These are phyloP conservation scores for Vaucheria bursata DNA, from an alignment of 352 stramenopile genomes.

Conservation along the genomic window DNA sequence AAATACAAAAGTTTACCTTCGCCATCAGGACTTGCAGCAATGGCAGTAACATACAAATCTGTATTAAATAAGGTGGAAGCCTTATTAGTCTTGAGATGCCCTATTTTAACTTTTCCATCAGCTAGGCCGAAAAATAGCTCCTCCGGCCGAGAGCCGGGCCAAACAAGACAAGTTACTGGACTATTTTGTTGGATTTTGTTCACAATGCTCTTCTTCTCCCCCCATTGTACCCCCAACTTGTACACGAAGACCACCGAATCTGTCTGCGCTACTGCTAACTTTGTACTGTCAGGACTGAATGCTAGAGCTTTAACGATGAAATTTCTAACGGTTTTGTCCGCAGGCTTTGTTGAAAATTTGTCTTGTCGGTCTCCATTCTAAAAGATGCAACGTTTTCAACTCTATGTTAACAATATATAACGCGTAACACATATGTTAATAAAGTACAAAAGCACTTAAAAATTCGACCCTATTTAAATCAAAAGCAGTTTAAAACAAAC, in stretches of 20 bases:
- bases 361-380: constrained; percentile 77
- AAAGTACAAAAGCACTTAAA: no score
- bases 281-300: constrained; percentile 82
- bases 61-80: constrained; percentile 72
- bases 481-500: no score
- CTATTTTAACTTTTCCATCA: constrained; percentile 83
- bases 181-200: constrained; percentile 80
- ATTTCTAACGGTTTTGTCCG: constrained; percentile 83
- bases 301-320: constrained; percentile 78
- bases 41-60: constrained; percentile 65
- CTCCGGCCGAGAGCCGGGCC: constrained; percentile 75
- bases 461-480: no score
- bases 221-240: constrained; percentile 53
- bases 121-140: constrained; percentile 85
- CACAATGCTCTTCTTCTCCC: constrained; percentile 88
- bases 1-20: no score
- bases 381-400: no score
- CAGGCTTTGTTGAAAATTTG: constrained; percentile 88
- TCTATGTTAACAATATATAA: no score
- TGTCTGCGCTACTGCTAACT: constrained; percentile 84
- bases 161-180: constrained; percentile 74
- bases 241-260: constrained; percentile 95
- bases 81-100: constrained; percentile 83
- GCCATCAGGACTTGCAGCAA: constrained; percentile 51
- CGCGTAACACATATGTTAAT: no score